These are phyloP conservation scores for Vanrija pseudolonga DNA, from an alignment of 1,284 basidiomycete genomes.

Conservation along the genomic window DNA sequence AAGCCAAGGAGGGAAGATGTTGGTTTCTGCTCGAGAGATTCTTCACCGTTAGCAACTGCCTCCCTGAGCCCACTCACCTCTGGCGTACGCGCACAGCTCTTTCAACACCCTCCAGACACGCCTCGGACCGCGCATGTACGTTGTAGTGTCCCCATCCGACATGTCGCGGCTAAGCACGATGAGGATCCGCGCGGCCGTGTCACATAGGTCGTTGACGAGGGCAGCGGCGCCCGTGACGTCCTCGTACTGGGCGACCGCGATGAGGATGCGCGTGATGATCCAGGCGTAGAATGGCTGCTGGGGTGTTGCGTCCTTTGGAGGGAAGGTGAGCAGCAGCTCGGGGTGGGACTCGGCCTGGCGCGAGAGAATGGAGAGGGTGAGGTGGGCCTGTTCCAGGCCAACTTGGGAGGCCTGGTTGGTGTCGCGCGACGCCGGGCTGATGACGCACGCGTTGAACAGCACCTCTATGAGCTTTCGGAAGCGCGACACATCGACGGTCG, in stretches of 20 bases:
- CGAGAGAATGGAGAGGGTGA: constrained; percentile 34
- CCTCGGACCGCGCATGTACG: constrained; percentile 23
- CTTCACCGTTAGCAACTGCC: not conserved
- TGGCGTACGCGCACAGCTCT: constrained; percentile 21
- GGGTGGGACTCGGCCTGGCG: constrained; percentile 24
- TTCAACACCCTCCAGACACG: constrained; percentile 16
- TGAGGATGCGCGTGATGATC: constrained; percentile 37
- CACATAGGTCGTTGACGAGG: constrained; percentile 13
- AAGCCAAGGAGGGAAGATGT: constrained; percentile 10
- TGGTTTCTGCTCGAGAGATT: constrained; percentile 3
- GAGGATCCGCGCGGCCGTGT: constrained; percentile 18
- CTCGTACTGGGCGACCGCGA: constrained; percentile 24
- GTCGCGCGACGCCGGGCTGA: not conserved
- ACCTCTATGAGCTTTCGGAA: constrained; percentile 36
- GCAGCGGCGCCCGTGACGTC: constrained; percentile 1
- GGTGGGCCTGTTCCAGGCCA: constrained; percentile 20
- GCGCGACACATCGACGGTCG: constrained; percentile 3
- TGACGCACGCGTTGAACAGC: constrained; percentile 35
- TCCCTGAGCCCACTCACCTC: constrained; percentile 19
- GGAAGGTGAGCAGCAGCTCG: constrained; percentile 19
- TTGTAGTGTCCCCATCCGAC: constrained; percentile 14
- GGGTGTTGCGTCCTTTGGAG: not conserved
- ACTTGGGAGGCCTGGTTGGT: constrained; percentile 3
- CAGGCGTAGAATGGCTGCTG: constrained; percentile 37
- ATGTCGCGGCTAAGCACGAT: constrained; percentile 20